Base-by-base conservation (phyloP, 345 rosid genomes). In the Excoecaria agallocha region DNA sequence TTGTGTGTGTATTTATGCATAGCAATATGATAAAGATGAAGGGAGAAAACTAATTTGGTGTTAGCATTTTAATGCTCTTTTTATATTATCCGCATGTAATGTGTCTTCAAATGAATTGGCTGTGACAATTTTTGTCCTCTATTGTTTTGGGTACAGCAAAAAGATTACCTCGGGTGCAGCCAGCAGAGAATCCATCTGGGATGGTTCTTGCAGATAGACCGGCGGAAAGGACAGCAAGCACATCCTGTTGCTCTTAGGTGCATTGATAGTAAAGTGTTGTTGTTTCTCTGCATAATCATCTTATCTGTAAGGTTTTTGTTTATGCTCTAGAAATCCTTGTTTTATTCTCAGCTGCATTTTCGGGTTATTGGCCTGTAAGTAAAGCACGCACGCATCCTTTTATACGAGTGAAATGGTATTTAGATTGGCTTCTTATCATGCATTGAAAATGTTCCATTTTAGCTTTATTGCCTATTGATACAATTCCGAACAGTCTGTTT, bases 191-290 rank as follows among this genome's bases (percentile, higher is more conserved):
- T 77, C 93, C 94, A 7, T 78, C 96, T 0, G 97, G 98, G 72
- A 89, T 92, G 98, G 93, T 93, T 85, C 88, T 95, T 25, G 89
- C 87, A 83, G 96, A 93, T 61, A 86, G 92, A 80, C 86, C 92
- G 37, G 84, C 86, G 30, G 96, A 90, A 61, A 88, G 90, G 82
- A 78, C 91, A 11, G 92, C 80, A 12, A 76, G 79, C 67, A 82
- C 96, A 83, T 87, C 99, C 8, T 95, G 99, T 77, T 95, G 99
- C 79, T 79, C 89, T 74, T 95, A 84, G 82, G 22, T 59, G 78
- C 45, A 43, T 11, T 4, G 66, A 38, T 70, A 20, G 49, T 25
- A 17, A 19, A 54, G 56, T 6, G 12, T 3, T 52, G 57, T 50
- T 56, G 61, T 54, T 68, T 54, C n/a, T 59, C 4, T 71, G 81